phyloP scores from a whole-genome alignment of 495 filamentous ascomycete species.

The Daldinia caldariorum region DNA sequence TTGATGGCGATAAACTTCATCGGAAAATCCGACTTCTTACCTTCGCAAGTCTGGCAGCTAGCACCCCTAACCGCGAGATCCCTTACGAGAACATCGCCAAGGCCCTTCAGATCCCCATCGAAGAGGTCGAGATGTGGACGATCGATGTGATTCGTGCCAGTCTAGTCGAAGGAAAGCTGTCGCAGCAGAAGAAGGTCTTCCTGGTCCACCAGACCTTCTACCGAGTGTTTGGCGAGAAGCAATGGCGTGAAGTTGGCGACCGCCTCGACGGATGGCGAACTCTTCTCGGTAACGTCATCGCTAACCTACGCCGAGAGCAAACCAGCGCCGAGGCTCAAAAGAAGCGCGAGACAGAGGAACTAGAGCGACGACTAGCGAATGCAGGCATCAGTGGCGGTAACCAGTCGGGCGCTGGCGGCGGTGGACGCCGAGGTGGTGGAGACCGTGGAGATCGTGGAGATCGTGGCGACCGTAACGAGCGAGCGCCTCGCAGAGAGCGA shows the following conservation, averaged over 20 bases:
- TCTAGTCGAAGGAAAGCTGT: constrained; percentile 93
- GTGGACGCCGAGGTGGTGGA: constrained; percentile 44
- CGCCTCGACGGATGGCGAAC: constrained; percentile 89
- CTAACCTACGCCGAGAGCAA: constrained; percentile 79
- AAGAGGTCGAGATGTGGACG: constrained; percentile 96
- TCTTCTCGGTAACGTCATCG: constrained; percentile 77
- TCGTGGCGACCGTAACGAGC: constrained; percentile 39
- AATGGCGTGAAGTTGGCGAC: constrained; percentile 93
- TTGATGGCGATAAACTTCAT: constrained; percentile 70
- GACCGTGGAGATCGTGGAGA: constrained; percentile 39
- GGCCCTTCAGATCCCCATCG: constrained; percentile 78
- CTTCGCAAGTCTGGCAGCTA: constrained; percentile 85
- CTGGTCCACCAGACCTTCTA: constrained; percentile 93
- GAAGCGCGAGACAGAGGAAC: constrained; percentile 66
- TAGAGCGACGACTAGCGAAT: constrained; percentile 65
- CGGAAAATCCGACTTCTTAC: constrained; percentile 96
- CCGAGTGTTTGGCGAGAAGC: constrained; percentile 95
- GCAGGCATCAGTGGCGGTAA: constrained; percentile 48
- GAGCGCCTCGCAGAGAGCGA: constrained; percentile 50
- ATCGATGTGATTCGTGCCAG: constrained; percentile 97
- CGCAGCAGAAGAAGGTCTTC: constrained; percentile 90
- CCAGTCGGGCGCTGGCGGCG: constrained; percentile 34
- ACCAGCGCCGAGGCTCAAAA: constrained; percentile 68
- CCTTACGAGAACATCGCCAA: constrained; percentile 84
- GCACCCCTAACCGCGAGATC: constrained; percentile 80